Evolutionary conservation across 1,284 basidiomycete species (phyloP), one percentile per base, ranked within the genome.

Genomic region (Rhodotorula mucilaginosa): DNA sequence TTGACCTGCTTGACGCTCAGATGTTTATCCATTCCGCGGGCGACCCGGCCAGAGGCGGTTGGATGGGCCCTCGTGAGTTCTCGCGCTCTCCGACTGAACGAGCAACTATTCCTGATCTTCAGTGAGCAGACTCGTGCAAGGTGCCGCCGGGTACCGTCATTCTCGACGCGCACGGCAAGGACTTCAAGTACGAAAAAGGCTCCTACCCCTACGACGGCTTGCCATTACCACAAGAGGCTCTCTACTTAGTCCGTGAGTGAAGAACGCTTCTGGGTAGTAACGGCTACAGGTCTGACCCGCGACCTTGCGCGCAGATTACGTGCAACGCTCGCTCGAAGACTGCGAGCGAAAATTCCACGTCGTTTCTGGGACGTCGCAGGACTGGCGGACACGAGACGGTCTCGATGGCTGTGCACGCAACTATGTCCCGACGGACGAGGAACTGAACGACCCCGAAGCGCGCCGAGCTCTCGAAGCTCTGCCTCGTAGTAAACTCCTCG

Each of bases 371-470:
- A 70, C 71, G 26, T 64, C 63, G 13, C 54, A 65, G 8, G 70
- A 74, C 63, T 74, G 73, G 73, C 65, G 73, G 10, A 61, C 70
- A 5, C 64, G 64, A 44, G 73, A 74, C 46, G 73, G 73, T 12
- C 61, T 69, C 58, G 51, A 59, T 8, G 73, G 73, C 31, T 74
- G 73, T 63, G 73, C 73, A 13, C 59, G 70, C 18, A 72, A 72
- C 64, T 74, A 69, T 26, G 51, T 74, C 48, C 73, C 73, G 26
- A 49, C 61, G 31, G 65, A 72, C 34, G 23, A 29, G 3, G 72
- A 74, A 46, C 60, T 74, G 29, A 8, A 60, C 2, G 23, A 57
- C 1, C 54, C 54, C 1, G 26, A 58, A 2, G 21, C 10, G 1
- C 58, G 51, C 1, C 47, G 58, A 2, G 60, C 21, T 5, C 67